These are phyloP conservation scores for Cyberlindnera euphorbiiphila DNA, from an alignment of 805 yeast genomes.

Conservation along the genomic window DNA sequence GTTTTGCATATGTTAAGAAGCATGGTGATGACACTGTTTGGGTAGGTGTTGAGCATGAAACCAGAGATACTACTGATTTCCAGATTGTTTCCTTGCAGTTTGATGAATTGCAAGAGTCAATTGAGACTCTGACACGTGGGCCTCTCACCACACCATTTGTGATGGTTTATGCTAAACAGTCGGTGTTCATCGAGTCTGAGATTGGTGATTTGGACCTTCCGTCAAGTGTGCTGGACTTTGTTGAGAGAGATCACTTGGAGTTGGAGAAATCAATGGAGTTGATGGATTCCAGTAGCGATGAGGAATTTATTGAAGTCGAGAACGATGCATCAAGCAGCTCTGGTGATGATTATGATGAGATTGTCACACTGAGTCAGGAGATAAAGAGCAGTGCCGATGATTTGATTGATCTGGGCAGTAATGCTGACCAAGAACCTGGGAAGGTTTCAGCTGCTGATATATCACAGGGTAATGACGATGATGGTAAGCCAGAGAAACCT, in stretches of 20 bases:
- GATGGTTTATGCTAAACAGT: conserved; percentile 32
- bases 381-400: no score
- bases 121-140: neutral
- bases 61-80: conserved; percentile 28
- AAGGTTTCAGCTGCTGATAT: no score
- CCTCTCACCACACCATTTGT: conserved; percentile 24
- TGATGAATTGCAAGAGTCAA: conserved; percentile 19
- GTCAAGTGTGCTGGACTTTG: conserved; percentile 28
- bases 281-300: conserved; percentile 18
- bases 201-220: conserved; percentile 19
- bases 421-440: no score
- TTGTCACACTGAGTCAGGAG: no score
- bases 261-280: conserved; percentile 20
- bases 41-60: conserved; percentile 29
- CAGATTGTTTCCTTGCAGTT: conserved; percentile 22
- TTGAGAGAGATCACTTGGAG: conserved; percentile 29
- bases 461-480: no score
- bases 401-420: no score
- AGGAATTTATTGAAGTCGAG: neutral
- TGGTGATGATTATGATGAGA: no score
- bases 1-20: conserved; percentile 30
- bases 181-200: conserved; percentile 17
- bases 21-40: conserved; percentile 25
- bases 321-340: no score
- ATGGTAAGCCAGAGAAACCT: no score